Base-by-base conservation (phyloP, 306 rosid species). In the Dryas alaskensis region DNA sequence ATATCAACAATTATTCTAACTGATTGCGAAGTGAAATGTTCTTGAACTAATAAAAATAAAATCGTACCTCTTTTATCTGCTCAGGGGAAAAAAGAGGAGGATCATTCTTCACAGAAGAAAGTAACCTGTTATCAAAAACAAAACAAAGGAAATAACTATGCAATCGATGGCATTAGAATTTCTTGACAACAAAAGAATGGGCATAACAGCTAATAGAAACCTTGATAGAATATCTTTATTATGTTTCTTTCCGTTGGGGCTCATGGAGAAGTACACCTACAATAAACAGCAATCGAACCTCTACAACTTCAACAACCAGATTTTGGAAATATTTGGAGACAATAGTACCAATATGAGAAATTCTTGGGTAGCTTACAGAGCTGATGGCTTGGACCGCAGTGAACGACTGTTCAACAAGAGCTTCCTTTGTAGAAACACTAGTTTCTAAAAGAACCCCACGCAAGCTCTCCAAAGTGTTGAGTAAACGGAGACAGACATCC, bases 191-290 rank as follows among this genome's bases (percentile, higher is more conserved):
- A 69, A 19, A 43, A 40, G 53, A 39, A 68, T 9, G 10, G 50
- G 47, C 45, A 10, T 65, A 61, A 5, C 76, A 46, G 45, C 60
- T 14, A 48, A 54, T 14, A 11, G 47, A 60, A 81, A 94, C 99
- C 99, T 92, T 39, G 61, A 72, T 39, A 94, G 63, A 53, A 6
- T 67, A 8, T 83, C 84, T 81, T 75, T 84, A 60, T 73, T 77
- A 76, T 76, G 83, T 61, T 87, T 86, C 84, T 86, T 94, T 22
- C 76, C 80, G 43, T 63, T 68, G 53, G 63, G 19, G 46, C 80
- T 84, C 92, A 87, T 84, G 67, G 89, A 82, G 79, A 82, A 62
- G 72, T 88, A 87, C 67, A 76, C 97, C 99, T 94, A 82, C 73
- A 76, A 75, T 10, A 37, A 80, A 81, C 60, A 70, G 72, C 31